Evolutionary conservation across 805 yeast species (phyloP), one percentile per base, ranked within the genome.

Genomic region (Sugiyamaella smithiae): DNA sequence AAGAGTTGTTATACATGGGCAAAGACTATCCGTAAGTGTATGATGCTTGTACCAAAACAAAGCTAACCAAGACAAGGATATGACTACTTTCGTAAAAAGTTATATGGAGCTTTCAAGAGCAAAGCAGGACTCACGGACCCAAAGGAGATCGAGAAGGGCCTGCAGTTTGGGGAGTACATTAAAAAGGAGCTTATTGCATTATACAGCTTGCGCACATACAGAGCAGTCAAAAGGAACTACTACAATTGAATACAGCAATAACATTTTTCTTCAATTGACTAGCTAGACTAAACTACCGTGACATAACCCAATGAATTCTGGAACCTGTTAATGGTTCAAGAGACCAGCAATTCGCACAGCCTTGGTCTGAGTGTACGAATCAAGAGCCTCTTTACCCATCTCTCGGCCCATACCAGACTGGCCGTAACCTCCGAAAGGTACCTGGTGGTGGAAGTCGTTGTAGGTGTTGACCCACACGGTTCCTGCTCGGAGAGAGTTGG

Each of bases 341-440:
- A 40, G 7, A 26, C 43, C 43, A 16, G 32, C 57, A 35, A 89
- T 82, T 58, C 85, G 85, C 46, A 87, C 80, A 41, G 91, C 82
- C 73, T 86, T 87, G 49, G 78, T 74, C 69, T 85, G 88, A 5
- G 90, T 82, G 68, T 85, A 86, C 62, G 76, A 73, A 50, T 76
- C 72, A 48, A 87, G 74, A 26, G 88, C 93, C 59, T 81, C 82
- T 61, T 80, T 80, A 42, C 95, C 93, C 57, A 86, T 69, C 68
- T 86, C 95, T 59, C 93, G 78, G 52, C 95, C 95, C 51, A 83
- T 75, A 54, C 95, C 95, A 57, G 86, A 79, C 72, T 78, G 73
- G 65, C 84, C 83, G 65, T 80, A 84, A 33, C 95, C 95, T 32
- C 95, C 95, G 65, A 86, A 86, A 20, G 93, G 93, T 48, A 85